Base-by-base conservation (phyloP, 2,329 filamentous ascomycete genomes). In the Mycocentrospora acerina region DNA sequence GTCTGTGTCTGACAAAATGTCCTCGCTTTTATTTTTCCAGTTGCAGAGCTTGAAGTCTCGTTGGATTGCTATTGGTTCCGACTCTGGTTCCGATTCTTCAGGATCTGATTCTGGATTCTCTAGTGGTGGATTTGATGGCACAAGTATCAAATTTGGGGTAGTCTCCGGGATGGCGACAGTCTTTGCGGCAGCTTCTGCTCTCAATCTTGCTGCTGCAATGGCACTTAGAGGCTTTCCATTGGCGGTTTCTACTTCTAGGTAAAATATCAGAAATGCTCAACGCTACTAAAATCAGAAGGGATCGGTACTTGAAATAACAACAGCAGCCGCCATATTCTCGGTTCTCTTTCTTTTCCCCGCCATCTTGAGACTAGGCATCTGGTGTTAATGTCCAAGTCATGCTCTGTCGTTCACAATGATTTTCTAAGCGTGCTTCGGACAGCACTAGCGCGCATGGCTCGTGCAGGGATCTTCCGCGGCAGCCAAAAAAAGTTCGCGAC, bases 171-270 rank as follows among this genome's bases (percentile, higher is more conserved):
- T 34, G 3, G 33, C 24, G 13, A 35, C 28, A n/a, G 19, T 29
- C 26, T 52, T 46, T 14, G 40, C 33, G n/a, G 46, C 33, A n/a
- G 50, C 46, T 41, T 55, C 51, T 30, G 51, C 52, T 42, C 40
- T 59, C 26, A 62, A 34, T 40, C 57, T 59, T 46, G 62, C 59
- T 37, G 62, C 61, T 18, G 62, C 60, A 29, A 64, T 59, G 16
- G 62, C 62, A 40, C 60, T 66, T 15, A 64, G 45, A 24, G 58
- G 59, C 34, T 53, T 60, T 17, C 13, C 42, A 26, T 41, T 36
- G 18, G 32, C 24, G n/a, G 40, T 24, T 30, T 30, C 13, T 26
- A 33, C 18, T 22, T 38, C 50, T 59, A 33, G 28, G 33, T 18
- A 26, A 12, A 17, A 13, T 25, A 29, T 44, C 34, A 39, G 32